phyloP scores from a whole-genome alignment of 164 flowering plant genomes.

The Santalum album region DNA sequence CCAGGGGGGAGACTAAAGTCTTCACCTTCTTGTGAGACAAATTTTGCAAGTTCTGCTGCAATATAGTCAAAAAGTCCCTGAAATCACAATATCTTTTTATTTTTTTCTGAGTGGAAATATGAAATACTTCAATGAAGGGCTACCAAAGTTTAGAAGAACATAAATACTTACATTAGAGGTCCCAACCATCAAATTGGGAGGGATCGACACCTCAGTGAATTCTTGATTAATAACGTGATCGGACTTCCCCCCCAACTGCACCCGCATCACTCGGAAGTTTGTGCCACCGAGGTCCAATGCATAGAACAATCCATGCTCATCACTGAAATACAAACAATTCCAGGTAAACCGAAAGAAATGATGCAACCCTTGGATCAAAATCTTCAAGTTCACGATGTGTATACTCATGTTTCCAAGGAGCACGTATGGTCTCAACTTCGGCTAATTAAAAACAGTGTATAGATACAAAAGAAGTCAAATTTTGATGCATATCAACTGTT shows the following conservation, averaged over 20 bases:
- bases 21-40: slow-evolving; percentile 49
- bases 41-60: slow-evolving; percentile 58
- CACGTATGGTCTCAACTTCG: too few species aligned
- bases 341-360: too few species aligned
- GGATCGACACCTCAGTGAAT: slow-evolving; percentile 74
- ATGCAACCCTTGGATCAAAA: too few species aligned
- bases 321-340: too few species aligned
- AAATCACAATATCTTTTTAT: slow-evolving; percentile 3
- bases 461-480: too few species aligned
- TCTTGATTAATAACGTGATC: slow-evolving; percentile 56
- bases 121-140: neutral
- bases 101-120: neutral
- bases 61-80: slow-evolving; percentile 85
- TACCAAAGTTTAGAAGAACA: neutral
- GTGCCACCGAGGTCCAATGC: slow-evolving; percentile 97
- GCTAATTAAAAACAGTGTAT: too few species aligned
- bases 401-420: too few species aligned
- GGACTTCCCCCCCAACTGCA: slow-evolving; percentile 73
- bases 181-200: slow-evolving; percentile 68
- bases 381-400: too few species aligned
- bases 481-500: too few species aligned
- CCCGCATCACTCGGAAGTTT: slow-evolving; percentile 78
- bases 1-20: slow-evolving; percentile 40
- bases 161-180: slow-evolving; percentile 62
- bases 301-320: slow-evolving; percentile 79